A percentile compares a stretch with the other conserved stretches of the same genome.
These are phyloP conservation scores for Aspergillus sp. DNA, from an alignment of 2,329 filamentous ascomycete species.

Conservation along the genomic window DNA sequence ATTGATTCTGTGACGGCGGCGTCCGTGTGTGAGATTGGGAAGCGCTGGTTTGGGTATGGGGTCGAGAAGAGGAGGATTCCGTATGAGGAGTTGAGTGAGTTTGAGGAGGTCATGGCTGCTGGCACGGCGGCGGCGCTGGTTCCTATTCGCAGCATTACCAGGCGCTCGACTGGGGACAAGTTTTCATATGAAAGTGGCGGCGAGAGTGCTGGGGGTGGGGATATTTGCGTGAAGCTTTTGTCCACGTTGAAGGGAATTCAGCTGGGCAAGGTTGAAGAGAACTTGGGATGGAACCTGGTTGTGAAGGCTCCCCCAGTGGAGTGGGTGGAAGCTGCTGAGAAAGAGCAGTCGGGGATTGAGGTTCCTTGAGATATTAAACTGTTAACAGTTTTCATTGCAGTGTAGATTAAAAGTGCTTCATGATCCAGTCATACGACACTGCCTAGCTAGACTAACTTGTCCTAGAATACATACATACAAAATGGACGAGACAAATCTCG, in stretches of 20 bases:
- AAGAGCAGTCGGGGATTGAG: constrained; percentile 24
- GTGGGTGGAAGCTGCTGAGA: constrained; percentile 26
- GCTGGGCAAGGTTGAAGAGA: constrained; percentile 73
- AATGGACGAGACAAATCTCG: not conserved
- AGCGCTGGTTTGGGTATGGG: constrained; percentile 73
- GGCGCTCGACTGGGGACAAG: constrained; percentile 58
- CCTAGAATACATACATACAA: constrained; percentile 4
- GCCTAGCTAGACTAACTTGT: not conserved
- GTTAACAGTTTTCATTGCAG: not conserved
- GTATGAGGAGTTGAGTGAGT: constrained; percentile 62
- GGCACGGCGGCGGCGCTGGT: constrained; percentile 90
- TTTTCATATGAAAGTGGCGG: constrained; percentile 53
- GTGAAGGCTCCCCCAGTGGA: constrained; percentile 36
- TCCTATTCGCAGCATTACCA: constrained; percentile 86
- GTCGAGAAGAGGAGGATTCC: constrained; percentile 69
- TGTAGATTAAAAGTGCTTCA: constrained; percentile 4
- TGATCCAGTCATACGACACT: constrained; percentile 5
- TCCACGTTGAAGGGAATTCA: constrained; percentile 81
- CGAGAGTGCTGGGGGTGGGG: constrained; percentile 53
- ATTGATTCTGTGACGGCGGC: constrained; percentile 85
- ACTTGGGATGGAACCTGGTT: constrained; percentile 66
- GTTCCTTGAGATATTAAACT: constrained; percentile 22
- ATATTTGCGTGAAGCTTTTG: constrained; percentile 70
- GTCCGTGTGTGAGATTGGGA: constrained; percentile 71
- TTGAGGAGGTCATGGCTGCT: constrained; percentile 83